Conservation (phyloP, 768 basidiomycete genomes). For the Panaeolus cyanescens region DNA sequence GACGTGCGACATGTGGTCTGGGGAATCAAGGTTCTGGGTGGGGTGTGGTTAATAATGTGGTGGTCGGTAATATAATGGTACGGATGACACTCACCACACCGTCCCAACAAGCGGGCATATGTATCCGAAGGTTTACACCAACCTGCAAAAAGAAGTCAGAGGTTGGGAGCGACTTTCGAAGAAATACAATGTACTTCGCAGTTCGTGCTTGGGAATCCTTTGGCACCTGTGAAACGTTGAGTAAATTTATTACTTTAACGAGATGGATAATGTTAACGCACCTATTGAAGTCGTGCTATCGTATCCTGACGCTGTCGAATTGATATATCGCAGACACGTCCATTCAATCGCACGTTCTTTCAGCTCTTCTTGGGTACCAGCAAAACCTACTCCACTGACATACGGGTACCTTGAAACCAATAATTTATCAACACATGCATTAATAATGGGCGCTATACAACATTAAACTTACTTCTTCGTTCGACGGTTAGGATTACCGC, state of each 20-base stretch:
- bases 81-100: conserved; percentile 29
- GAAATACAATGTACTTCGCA: conserved; percentile 32
- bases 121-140: conserved; percentile 39
- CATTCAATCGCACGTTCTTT: conserved; percentile 40
- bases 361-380: conserved; percentile 42
- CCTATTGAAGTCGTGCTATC: neutral
- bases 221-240: conserved; percentile 9
- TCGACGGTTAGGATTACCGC: conserved; percentile 39
- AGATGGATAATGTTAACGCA: neutral
- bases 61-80: neutral
- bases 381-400: conserved; percentile 8
- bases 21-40: conserved; percentile 37
- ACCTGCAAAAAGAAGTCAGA: conserved; percentile 5
- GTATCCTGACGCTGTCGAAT: neutral
- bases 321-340: conserved; percentile 38
- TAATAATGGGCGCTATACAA: neutral
- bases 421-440: neutral
- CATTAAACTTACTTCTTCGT: conserved; percentile 30
- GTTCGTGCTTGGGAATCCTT: conserved; percentile 44
- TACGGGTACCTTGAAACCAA: conserved; percentile 20
- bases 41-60: neutral
- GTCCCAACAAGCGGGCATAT: conserved; percentile 45
- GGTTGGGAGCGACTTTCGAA: neutral
- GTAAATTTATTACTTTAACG: neutral
- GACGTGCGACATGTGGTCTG: conserved; percentile 38